phyloP scores from a whole-genome alignment of 1,139 yeast species.

The Debaryomyces psychrophilus region DNA sequence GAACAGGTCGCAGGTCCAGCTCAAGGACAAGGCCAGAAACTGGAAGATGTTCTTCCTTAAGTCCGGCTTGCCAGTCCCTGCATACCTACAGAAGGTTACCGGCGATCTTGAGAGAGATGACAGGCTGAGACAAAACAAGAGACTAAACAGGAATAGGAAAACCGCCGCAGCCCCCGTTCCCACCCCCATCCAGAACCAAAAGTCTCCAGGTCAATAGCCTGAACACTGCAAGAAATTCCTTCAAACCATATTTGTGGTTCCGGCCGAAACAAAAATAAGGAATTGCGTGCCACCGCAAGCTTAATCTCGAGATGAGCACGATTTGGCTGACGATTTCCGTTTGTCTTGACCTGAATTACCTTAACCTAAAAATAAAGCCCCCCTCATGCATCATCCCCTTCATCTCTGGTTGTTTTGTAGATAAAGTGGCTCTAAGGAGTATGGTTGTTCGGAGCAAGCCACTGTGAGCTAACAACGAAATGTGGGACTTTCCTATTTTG shows the following conservation, averaged over 20 bases:
- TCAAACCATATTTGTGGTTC: neutral
- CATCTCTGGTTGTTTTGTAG: neutral
- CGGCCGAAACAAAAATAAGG: neutral
- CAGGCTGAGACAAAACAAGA: slow-evolving; percentile 29
- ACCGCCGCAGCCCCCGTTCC: slow-evolving; percentile 50
- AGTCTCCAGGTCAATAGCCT: slow-evolving; percentile 1
- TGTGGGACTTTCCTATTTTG: slow-evolving; percentile 9
- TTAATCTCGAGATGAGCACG: slow-evolving; percentile 1
- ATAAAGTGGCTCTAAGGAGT: neutral
- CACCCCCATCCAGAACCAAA: slow-evolving; percentile 14
- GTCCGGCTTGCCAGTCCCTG: slow-evolving; percentile 72
- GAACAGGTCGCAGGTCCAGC: slow-evolving; percentile 85
- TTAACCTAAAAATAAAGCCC: slow-evolving; percentile 1
- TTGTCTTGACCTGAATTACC: neutral
- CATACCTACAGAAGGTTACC: slow-evolving; percentile 77
- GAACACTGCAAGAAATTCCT: neutral
- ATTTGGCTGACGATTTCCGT: neutral
- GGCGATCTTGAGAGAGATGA: slow-evolving; percentile 74
- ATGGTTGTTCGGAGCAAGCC: neutral
- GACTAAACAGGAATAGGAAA: slow-evolving; percentile 31
- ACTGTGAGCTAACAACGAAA: slow-evolving; percentile 1
- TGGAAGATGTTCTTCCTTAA: slow-evolving; percentile 87
- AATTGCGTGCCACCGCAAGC: slow-evolving; percentile 4
- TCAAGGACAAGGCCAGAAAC: slow-evolving; percentile 94
- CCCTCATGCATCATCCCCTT: neutral